These are phyloP conservation scores for Plasmodium vivax DNA, from an alignment of 169 alveolate species.

Conservation along the genomic window DNA sequence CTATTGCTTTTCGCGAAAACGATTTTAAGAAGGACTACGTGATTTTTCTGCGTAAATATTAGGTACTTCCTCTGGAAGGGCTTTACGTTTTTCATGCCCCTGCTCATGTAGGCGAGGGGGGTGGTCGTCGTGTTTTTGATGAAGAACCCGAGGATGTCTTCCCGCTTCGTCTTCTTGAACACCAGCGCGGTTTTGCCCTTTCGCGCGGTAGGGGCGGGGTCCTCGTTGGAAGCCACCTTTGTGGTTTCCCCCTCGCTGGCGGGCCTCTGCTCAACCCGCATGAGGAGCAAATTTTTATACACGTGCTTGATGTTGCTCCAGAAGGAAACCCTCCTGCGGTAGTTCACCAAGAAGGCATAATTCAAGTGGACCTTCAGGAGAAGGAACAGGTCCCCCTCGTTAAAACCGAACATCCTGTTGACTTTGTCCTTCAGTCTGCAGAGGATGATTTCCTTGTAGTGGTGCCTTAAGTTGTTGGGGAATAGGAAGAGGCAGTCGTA, in stretches of 20 bases:
- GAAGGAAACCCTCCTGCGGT: slow-evolving; percentile 7
- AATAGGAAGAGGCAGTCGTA: slow-evolving; percentile 48
- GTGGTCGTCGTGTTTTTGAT: not conserved
- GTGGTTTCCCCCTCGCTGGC: not conserved
- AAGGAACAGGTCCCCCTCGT: not conserved
- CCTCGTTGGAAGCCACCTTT: not conserved
- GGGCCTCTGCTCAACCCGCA: not conserved
- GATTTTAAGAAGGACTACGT: slow-evolving; percentile 15
- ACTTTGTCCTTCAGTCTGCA: slow-evolving; percentile 34
- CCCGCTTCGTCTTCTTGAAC: slow-evolving; percentile 24
- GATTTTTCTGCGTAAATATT: slow-evolving; percentile 35
- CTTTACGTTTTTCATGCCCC: slow-evolving; percentile 27
- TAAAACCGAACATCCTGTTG: slow-evolving; percentile 12
- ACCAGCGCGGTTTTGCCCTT: not conserved
- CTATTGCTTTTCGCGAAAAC: not conserved
- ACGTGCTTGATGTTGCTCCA: slow-evolving; percentile 36
- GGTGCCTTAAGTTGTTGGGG: slow-evolving; percentile 13
- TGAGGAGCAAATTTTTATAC: not conserved
- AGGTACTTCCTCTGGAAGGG: slow-evolving; percentile 33
- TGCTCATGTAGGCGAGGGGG: slow-evolving; percentile 16
- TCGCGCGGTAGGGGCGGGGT: not conserved
- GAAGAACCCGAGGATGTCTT: slow-evolving; percentile 23
- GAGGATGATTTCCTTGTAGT: not conserved
- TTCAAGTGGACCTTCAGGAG: not conserved
- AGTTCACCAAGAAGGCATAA: slow-evolving; percentile 23